Conservation (phyloP, 257 asterid species). For the Nicotiana paniculata region DNA sequence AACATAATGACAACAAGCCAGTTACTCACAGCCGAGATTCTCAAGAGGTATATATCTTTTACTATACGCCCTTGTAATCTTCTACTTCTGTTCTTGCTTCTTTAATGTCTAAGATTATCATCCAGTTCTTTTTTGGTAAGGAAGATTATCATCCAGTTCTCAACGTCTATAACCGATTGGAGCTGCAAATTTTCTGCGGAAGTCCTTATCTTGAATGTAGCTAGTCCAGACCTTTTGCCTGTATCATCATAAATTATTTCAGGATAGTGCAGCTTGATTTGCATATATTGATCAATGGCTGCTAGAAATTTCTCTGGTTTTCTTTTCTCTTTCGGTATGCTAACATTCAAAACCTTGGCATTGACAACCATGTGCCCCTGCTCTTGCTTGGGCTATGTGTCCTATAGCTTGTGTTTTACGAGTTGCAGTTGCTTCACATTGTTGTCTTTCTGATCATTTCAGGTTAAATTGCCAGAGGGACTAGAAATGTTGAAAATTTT, state of each 20-base stretch:
- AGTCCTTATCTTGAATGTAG: neutral
- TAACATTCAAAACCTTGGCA: neutral
- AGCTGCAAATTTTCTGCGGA: neutral
- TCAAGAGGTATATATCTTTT: conserved; percentile 65
- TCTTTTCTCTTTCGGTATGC: neutral
- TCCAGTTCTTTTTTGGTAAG: neutral
- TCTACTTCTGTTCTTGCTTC: conserved; percentile 3
- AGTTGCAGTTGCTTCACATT: neutral
- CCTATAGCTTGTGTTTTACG: neutral
- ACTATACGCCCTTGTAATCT: conserved; percentile 5
- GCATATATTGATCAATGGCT: neutral
- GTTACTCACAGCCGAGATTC: conserved; percentile 99
- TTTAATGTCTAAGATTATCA: neutral
- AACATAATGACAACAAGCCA: conserved; percentile 97
- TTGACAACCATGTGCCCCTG: neutral
- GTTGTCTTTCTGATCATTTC: conserved; percentile 10
- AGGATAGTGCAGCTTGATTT: neutral
- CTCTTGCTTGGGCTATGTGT: neutral
- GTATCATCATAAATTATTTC: neutral
- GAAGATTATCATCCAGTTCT: neutral
- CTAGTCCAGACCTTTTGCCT: neutral
- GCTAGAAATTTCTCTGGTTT: neutral
- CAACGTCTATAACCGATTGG: neutral
- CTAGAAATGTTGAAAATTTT: conserved; percentile 85
- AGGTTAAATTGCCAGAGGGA: conserved; percentile 92